Conservation (phyloP, 805 yeast species). For the Candida corydali region DNA sequence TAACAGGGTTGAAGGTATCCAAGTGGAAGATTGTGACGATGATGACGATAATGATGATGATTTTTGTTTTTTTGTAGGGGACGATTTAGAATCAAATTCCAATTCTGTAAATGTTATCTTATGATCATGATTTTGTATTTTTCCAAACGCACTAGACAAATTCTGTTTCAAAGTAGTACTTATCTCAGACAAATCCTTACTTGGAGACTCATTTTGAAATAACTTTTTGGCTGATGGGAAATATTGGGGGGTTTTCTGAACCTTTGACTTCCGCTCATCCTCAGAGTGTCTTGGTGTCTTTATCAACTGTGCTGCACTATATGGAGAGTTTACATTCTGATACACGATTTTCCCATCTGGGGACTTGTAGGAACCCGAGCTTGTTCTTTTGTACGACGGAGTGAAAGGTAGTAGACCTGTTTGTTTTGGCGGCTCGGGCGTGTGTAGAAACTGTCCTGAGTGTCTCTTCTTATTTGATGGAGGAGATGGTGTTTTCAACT, state of each 20-base stretch:
- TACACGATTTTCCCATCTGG: constrained; percentile 29
- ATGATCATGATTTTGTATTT: constrained; percentile 26
- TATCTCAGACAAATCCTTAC: constrained; percentile 32
- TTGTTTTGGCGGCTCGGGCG: constrained; percentile 37
- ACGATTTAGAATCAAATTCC: constrained; percentile 18
- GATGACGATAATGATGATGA: too few species aligned
- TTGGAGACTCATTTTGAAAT: constrained; percentile 25
- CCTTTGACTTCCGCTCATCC: constrained; percentile 21
- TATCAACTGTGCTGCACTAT: constrained; percentile 18
- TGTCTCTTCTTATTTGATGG: constrained; percentile 17
- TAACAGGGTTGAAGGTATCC: constrained; percentile 19
- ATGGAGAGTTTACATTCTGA: constrained; percentile 27
- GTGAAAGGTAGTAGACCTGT: constrained; percentile 25
- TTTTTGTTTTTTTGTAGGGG: constrained; percentile 22
- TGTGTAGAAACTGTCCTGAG: constrained; percentile 26
- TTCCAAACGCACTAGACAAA: constrained; percentile 38
- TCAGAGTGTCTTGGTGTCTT: constrained; percentile 33
- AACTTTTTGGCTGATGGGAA: constrained; percentile 37
- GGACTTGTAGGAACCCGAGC: constrained; percentile 25
- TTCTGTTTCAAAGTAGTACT: constrained; percentile 34
- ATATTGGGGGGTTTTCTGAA: constrained; percentile 37
- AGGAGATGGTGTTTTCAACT: constrained; percentile 26
- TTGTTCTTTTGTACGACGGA: constrained; percentile 35
- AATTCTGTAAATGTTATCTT: constrained; percentile 30
- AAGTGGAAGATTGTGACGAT: too few species aligned